phyloP scores from a whole-genome alignment of 495 filamentous ascomycete genomes.

The Eremomyces bilateralis region DNA sequence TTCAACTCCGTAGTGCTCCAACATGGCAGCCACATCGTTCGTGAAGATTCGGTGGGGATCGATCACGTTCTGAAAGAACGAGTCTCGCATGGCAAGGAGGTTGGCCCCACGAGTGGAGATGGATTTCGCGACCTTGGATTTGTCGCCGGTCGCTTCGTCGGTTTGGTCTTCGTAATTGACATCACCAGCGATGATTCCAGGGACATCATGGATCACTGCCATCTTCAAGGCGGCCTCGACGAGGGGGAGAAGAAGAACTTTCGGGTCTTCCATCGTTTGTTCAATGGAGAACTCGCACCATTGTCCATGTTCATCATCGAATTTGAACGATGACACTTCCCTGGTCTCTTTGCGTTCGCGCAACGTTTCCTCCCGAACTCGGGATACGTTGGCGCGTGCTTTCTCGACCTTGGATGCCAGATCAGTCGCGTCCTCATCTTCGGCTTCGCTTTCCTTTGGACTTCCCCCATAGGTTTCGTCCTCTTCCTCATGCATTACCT shows the following conservation, averaged over 20 bases:
- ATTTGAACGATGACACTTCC: too few relatives aligned
- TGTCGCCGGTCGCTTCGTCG: constrained; percentile 25
- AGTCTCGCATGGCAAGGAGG: constrained; percentile 68
- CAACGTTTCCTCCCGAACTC: too few relatives aligned
- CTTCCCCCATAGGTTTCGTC: constrained; percentile 1
- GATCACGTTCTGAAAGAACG: constrained; percentile 55
- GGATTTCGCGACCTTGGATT: constrained; percentile 25
- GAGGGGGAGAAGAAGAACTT: constrained; percentile 77
- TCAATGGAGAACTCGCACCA: constrained; percentile 67
- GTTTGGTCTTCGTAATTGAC: constrained; percentile 39
- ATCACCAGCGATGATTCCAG: constrained; percentile 46
- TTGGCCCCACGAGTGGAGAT: constrained; percentile 76
- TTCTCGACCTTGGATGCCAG: constrained; percentile 31
- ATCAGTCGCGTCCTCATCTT: constrained; percentile 23
- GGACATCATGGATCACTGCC: constrained; percentile 73
- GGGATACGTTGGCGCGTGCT: constrained; percentile 20
- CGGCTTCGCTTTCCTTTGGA: constrained; percentile 10
- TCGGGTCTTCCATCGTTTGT: constrained; percentile 60
- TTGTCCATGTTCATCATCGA: constrained; percentile 49
- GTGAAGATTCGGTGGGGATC: constrained; percentile 73
- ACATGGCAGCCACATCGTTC: constrained; percentile 76
- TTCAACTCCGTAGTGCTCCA: constrained; percentile 77
- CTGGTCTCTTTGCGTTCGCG: too few relatives aligned
- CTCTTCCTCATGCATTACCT: background rate
- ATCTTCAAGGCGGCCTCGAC: constrained; percentile 55